Percentiles rank a stretch among this genome's conserved stretches.
Evolutionary conservation across 768 basidiomycete species (phyloP).

Genomic region (Psilocybe cyanescens): DNA sequence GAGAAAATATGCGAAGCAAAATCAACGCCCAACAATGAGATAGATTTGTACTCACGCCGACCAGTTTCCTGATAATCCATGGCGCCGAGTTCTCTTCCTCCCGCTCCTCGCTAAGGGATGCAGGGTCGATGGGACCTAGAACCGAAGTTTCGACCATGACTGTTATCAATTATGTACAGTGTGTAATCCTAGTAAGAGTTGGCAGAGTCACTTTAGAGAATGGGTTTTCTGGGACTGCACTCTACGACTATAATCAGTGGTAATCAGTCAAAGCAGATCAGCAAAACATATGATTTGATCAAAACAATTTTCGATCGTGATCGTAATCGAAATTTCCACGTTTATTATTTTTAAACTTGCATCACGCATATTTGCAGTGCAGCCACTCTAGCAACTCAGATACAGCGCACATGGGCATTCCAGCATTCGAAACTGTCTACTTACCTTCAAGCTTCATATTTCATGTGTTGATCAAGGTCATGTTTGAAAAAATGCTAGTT

Average conservation of each 20-base stretch:
- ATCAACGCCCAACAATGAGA: not conserved
- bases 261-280: not conserved
- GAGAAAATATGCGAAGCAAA: not conserved
- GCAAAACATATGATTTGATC: not conserved
- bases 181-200: not conserved
- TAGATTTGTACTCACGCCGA: conserved; percentile 50
- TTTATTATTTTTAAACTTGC: not conserved
- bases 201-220: not conserved
- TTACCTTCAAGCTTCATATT: not conserved
- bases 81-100: conserved; percentile 62
- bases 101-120: conserved; percentile 38
- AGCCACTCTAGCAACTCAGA: not conserved
- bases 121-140: conserved; percentile 54
- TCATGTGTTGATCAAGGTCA: not conserved
- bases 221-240: not conserved
- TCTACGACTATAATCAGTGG: not conserved
- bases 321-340: not conserved
- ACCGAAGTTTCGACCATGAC: conserved; percentile 34
- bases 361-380: not conserved
- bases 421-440: not conserved
- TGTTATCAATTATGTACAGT: not conserved
- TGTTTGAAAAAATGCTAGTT: not conserved
- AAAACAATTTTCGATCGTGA: conserved; percentile 2
- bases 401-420: not conserved
- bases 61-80: conserved; percentile 68